A percentile compares a stretch with the other conserved stretches of the same genome.
phyloP scores from a whole-genome alignment of 2,329 filamentous ascomycete genomes.

The Metarhizium rileyi region DNA sequence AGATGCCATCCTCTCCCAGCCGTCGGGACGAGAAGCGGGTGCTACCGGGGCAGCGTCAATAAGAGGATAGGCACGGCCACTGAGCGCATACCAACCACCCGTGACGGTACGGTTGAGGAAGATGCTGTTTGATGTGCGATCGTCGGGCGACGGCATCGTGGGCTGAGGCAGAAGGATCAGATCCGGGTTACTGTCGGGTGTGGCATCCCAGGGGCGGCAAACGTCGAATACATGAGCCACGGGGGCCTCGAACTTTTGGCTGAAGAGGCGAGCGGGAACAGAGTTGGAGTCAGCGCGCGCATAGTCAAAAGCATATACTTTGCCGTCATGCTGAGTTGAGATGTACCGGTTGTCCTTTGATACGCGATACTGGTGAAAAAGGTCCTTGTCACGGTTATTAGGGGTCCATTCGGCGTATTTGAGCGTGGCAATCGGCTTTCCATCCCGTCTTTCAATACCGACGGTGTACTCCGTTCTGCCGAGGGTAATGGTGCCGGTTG shows the following conservation, averaged over 20 bases:
- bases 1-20: conserved; percentile 32
- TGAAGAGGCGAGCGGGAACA: conserved; percentile 48
- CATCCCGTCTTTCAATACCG: conserved; percentile 66
- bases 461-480: conserved; percentile 87
- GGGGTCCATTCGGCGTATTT: conserved; percentile 92
- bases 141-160: conserved; percentile 46
- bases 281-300: conserved; percentile 30
- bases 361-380: conserved; percentile 69
- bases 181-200: conserved; percentile 55
- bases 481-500: conserved; percentile 70
- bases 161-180: conserved; percentile 84
- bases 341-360: conserved; percentile 86
- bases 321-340: conserved; percentile 76
- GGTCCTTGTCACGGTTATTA: conserved; percentile 82
- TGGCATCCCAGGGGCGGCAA: conserved; percentile 60
- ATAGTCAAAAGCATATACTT: conserved; percentile 71
- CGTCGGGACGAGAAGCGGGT: conserved; percentile 34
- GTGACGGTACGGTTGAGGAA: conserved; percentile 79
- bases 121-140: conserved; percentile 48
- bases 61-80: conserved; percentile 74
- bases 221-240: conserved; percentile 87
- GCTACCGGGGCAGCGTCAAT: conserved; percentile 58
- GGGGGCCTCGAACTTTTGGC: conserved; percentile 61
- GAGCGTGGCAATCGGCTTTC: conserved; percentile 74
- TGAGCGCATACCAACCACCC: conserved; percentile 93